Conservation (phyloP, 352 stramenopile genomes). For the Bremia lactucae region DNA sequence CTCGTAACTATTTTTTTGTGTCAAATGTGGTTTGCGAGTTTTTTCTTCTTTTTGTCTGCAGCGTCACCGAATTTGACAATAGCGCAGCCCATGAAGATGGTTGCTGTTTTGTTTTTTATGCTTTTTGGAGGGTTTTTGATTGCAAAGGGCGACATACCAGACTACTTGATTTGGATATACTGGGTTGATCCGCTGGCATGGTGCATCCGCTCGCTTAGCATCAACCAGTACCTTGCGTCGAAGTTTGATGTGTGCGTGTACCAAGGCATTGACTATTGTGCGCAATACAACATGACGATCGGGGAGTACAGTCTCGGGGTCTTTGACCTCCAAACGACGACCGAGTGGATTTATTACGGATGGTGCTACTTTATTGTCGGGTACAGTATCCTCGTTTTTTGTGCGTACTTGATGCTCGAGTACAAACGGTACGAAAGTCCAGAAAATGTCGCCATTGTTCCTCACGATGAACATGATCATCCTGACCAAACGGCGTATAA, state of each 20-base stretch:
- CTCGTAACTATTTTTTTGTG: conserved; percentile 48
- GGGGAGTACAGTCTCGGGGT: conserved; percentile 37
- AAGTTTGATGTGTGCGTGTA: conserved; percentile 37
- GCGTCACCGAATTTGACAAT: conserved; percentile 36
- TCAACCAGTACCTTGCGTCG: conserved; percentile 50
- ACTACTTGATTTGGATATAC: conserved; percentile 66
- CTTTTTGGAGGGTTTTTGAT: conserved; percentile 67
- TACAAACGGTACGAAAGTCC: conserved; percentile 10
- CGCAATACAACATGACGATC: conserved; percentile 15
- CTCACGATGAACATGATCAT: conserved; percentile 6
- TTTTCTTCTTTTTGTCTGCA: conserved; percentile 57
- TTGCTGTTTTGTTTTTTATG: conserved; percentile 54
- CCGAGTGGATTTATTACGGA: conserved; percentile 40
- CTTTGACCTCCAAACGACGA: conserved; percentile 36
- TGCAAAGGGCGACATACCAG: conserved; percentile 38
- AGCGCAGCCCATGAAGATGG: conserved; percentile 48
- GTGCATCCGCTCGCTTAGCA: conserved; percentile 40
- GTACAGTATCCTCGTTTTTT: conserved; percentile 23
- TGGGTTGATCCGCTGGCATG: conserved; percentile 68
- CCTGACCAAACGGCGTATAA: conserved; percentile 10
- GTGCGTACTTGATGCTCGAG: conserved; percentile 9
- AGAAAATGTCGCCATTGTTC: conserved; percentile 15
- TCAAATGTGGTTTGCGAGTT: conserved; percentile 59
- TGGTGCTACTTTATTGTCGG: conserved; percentile 35
- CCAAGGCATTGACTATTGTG: conserved; percentile 40